Evolutionary conservation across 495 filamentous ascomycete genomes (phyloP), one percentile per base, ranked within the genome.

Genomic region (Podospora comata): DNA sequence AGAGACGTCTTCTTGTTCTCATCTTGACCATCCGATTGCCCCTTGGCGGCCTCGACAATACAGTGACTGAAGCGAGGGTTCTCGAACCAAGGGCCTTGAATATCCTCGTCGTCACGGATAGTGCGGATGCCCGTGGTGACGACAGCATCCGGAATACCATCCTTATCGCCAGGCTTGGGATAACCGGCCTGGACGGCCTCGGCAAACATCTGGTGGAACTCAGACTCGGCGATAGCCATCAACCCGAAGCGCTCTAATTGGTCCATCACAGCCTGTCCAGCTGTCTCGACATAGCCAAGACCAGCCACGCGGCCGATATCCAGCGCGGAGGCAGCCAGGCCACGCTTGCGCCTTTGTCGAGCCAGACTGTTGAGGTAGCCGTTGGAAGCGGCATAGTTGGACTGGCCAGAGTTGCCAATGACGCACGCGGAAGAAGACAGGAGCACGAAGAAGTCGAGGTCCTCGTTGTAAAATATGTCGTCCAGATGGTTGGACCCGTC

Each of bases 401-500:
- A 68, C 69, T 89, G 86, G 0, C 80, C 80, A 5, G 66, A 53
- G 61, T 81, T 80, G 0, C 87, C 87, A 20, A 81, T 64, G 1
- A 86, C 70, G 18, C 72, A 78, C 5, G 79, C 69, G 3, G 83
- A 60, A 2, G 86, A 88, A 11, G 84, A 85, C 20, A 88, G 79
- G 16, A 81, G 72, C 28, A 88, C 71, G 73, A 88, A 88, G 75
- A 89, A 89, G 63, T 88, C 86, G 2, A 89, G 77, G 16, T 23
- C 15, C 26, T 62, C 19, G 16, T 56, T 20, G 15, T 56, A 20
- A 13, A 56, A 56, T 0, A 56, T 18, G 54, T 56, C 54, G 4
- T 56, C 19, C 6, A 56, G 54, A 20, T 56, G 54, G 16, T 18
- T 56, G 19, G 16, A 18, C 19, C 54, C 54, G 4, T 56, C 54